Evolutionary conservation across 345 rosid species (phyloP), one percentile per base, ranked within the genome.

Genomic region (Syzygium jambos): DNA sequence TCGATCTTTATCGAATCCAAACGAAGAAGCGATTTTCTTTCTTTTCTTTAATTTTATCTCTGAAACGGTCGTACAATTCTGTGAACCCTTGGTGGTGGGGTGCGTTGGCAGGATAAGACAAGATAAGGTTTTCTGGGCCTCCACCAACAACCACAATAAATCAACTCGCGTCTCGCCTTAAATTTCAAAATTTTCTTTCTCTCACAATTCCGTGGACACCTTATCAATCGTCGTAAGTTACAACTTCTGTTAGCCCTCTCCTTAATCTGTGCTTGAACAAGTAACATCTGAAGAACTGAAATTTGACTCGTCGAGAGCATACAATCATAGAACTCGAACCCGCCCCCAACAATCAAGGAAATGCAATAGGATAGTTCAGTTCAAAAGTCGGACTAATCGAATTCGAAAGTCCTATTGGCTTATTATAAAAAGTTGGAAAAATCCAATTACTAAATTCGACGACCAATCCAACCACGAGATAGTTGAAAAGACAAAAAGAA

Each of bases 101-200:
- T 78, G 88, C 87, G 89, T 65, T 63, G 85, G 78, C 25, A 90
- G 89, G 93, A 91, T 91, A 88, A 91, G 88, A 89, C 78, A 90
- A 78, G 94, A 92, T 91, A 91, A 93, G 91, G 91, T 85, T 88
- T 34, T 88, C 90, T 90, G 93, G 93, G 89, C 88, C 77, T 87
- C 92, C 90, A 90, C 91, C 85, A 68, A 27, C 49, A 38, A 5
- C 49, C 25, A 83, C 56, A 14, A 83, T 68, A 14, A 65, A 78
- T 85, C 87, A 14, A 21, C 41, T 49, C n/a, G 13, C 80, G 14
- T 73, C 80, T 19, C 80, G 9, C 80, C 80, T 34, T 9, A 19
- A 34, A 38, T 34, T 34, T 34, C 46, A 9, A 65, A 2, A 1
- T 65, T 30, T 16, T 59, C 29, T 59, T 30, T 65, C 17, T 1